Evolutionary conservation across 495 filamentous ascomycete species (phyloP).

Genomic region (Aspergillus carlsbadensis): DNA sequence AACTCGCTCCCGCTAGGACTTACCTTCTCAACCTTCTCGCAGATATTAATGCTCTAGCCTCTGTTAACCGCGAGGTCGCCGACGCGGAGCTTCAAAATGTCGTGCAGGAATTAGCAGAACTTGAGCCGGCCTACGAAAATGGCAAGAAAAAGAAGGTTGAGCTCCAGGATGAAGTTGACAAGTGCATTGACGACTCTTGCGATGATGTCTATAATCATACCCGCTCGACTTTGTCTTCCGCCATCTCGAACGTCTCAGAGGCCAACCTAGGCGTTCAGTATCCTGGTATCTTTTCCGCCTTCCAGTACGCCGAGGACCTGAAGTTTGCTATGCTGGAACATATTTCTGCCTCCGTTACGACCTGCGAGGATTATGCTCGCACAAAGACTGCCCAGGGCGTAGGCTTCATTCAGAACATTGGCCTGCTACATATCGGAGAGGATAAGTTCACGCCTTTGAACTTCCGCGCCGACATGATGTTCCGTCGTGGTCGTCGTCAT

Average conservation of each 20-base stretch:
- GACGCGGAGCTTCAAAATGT: constrained; percentile 85
- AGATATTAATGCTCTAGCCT: constrained; percentile 78
- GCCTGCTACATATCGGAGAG: constrained; percentile 79
- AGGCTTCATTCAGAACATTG: constrained; percentile 80
- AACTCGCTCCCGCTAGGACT: constrained; percentile 92
- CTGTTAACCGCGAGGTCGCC: constrained; percentile 84
- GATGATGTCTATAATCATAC: constrained; percentile 82
- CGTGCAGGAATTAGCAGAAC: constrained; percentile 70
- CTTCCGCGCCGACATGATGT: constrained; percentile 92
- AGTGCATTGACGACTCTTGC: constrained; percentile 79
- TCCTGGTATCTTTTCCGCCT: constrained; percentile 78
- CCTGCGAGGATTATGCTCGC: constrained; percentile 83
- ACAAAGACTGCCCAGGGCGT: constrained; percentile 78
- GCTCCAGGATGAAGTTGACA: constrained; percentile 76
- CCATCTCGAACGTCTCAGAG: constrained; percentile 74
- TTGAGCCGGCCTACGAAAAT: constrained; percentile 82
- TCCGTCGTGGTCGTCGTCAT: constrained; percentile 71
- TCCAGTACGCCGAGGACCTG: constrained; percentile 90
- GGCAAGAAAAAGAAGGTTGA: constrained; percentile 80
- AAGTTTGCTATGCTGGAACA: constrained; percentile 88
- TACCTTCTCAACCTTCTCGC: constrained; percentile 93
- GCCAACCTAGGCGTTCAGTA: constrained; percentile 79
- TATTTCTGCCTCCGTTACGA: constrained; percentile 71
- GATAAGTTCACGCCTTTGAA: constrained; percentile 78
- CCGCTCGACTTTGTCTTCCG: constrained; percentile 63